Evolutionary conservation across 352 stramenopile species (phyloP).

Genomic region (Globisporangium irregulare): DNA sequence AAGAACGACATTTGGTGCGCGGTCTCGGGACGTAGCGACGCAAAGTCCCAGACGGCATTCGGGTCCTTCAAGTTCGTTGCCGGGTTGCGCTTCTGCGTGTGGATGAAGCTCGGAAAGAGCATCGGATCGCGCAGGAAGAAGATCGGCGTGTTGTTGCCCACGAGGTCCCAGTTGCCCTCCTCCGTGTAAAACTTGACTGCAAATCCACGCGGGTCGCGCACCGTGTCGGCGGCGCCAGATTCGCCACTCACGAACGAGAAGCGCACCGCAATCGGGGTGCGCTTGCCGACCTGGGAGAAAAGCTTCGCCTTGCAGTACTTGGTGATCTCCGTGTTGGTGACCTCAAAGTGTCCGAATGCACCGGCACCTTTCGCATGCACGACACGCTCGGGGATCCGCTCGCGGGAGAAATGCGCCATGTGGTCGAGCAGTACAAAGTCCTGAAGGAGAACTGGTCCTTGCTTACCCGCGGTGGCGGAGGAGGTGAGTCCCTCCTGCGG

Average conservation of each 20-base stretch:
- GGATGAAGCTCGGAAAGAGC: slow-evolving; percentile 92
- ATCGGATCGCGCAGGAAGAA: slow-evolving; percentile 93
- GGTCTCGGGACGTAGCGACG: slow-evolving; percentile 87
- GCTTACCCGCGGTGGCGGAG: slow-evolving; percentile 55
- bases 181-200: slow-evolving; percentile 94
- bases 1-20: slow-evolving; percentile 88
- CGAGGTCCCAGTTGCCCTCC: slow-evolving; percentile 93
- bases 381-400: slow-evolving; percentile 91
- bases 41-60: slow-evolving; percentile 92
- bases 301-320: slow-evolving; percentile 77
- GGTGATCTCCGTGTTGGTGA: slow-evolving; percentile 55
- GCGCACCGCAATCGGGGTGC: slow-evolving; percentile 81
- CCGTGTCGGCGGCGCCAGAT: slow-evolving; percentile 79
- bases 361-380: slow-evolving; percentile 90
- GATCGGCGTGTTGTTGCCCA: slow-evolving; percentile 93
- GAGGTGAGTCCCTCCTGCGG: slow-evolving; percentile 62
- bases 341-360: slow-evolving; percentile 91
- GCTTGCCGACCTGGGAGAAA: slow-evolving; percentile 78
- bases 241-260: slow-evolving; percentile 88
- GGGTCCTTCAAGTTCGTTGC: slow-evolving; percentile 80
- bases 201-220: slow-evolving; percentile 87
- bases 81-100: slow-evolving; percentile 91
- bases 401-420: slow-evolving; percentile 89
- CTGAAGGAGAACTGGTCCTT: slow-evolving; percentile 64
- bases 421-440: slow-evolving; percentile 89